Conservation (phyloP, 108 stramenopile genomes). For the Cyclotella choctawhatcheeana region DNA sequence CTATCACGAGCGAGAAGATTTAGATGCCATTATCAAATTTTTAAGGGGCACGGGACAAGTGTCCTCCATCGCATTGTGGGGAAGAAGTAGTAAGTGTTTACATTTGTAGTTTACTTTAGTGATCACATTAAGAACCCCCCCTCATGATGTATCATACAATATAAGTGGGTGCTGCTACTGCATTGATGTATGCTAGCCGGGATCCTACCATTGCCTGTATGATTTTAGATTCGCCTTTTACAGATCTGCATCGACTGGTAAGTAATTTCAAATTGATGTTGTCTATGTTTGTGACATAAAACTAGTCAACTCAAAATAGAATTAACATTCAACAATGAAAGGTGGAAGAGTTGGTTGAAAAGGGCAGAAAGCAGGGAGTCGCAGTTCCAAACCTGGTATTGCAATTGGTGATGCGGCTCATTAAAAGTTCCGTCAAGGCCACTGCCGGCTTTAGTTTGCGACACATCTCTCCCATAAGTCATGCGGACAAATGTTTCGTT, state of each 20-base stretch:
- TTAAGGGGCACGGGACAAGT: constrained; percentile 58
- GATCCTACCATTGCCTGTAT: constrained; percentile 75
- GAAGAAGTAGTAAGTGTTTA: too few relatives aligned
- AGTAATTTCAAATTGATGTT: too few relatives aligned
- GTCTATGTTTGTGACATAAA: too few relatives aligned
- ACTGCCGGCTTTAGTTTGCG: constrained; percentile 63
- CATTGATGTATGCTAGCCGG: constrained; percentile 79
- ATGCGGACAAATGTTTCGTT: constrained; percentile 66
- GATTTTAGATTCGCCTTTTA: constrained; percentile 84
- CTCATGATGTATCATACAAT: too few relatives aligned
- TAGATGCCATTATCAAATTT: constrained; percentile 55
- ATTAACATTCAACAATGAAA: too few relatives aligned
- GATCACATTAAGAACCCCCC: too few relatives aligned
- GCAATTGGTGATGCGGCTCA: constrained; percentile 55
- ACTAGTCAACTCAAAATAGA: too few relatives aligned
- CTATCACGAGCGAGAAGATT: constrained; percentile 82
- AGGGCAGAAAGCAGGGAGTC: constrained; percentile 61
- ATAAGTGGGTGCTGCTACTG: constrained; percentile 93
- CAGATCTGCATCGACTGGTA: constrained; percentile 67
- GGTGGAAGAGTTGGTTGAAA: constrained; percentile 78
- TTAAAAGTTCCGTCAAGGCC: constrained; percentile 57
- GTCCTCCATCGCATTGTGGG: constrained; percentile 82
- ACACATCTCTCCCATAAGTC: constrained; percentile 62
- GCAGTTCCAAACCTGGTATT: constrained; percentile 45
- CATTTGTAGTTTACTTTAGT: too few relatives aligned